Evolutionary conservation across 495 filamentous ascomycete genomes (phyloP), one percentile per base, ranked within the genome.

Genomic region (Podospora didyma): DNA sequence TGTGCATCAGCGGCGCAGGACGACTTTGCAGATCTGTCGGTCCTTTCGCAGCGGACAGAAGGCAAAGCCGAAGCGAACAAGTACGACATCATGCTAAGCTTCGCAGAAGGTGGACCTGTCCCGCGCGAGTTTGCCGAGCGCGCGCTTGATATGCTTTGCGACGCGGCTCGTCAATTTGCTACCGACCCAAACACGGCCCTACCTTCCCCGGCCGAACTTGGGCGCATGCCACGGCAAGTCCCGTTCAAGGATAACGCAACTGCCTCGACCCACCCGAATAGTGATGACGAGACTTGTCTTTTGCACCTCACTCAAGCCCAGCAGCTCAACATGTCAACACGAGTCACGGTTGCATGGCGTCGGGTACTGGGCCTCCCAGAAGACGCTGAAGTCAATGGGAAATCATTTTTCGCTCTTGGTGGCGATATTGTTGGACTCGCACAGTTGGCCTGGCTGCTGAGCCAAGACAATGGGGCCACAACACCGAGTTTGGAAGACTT

Each of bases 341-440:
- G 44, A 1, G 58, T 64, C 45, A 53, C n/a, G 20, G 31, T 24
- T 7, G 45, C 52, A 9, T 64, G 62, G 62, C 51, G 35, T 2
- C 51, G 59, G n/a, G 62, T 59, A 1, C 49, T 64, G 2, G 21
- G 12, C 0, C 41, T 46, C 16, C 10, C 34, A 24, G 12, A 37
- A 3, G 31, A 31, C 0, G n/a, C 54, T 10, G 20, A 44, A 3
- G 42, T 62, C 24, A 49, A 59, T 28, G 5, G 26, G 2, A 31
- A 53, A 2, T 64, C 62, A 7, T 64, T 64, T 49, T 64, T 64
- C 46, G 51, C 22, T 31, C 16, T 61, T 1, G 58, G 62, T 7
- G 62, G 62, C 28, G 62, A 64, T 41, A 64, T 64, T 24, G 54
- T 61, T 24, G 58, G 47, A 12, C 56, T 64, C 0, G 58, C 62